These are phyloP conservation scores for Solanum gandarillasii DNA, from an alignment of 257 asterid species.

Conservation along the genomic window DNA sequence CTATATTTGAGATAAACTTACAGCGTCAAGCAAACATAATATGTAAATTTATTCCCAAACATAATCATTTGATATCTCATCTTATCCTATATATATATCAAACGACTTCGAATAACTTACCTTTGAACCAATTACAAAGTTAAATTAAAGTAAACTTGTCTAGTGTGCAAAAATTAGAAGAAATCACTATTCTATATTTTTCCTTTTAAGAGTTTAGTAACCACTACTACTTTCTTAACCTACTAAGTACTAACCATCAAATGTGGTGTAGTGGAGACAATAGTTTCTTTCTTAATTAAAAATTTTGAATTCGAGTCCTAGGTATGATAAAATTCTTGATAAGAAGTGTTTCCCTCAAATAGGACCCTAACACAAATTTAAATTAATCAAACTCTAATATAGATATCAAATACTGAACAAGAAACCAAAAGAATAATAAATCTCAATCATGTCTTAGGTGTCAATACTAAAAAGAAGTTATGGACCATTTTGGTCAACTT, in stretches of 20 bases:
- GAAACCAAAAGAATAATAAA: not conserved
- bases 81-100: not conserved
- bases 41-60: too few relatives aligned
- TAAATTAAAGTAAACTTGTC: not conserved
- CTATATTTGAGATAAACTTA: not conserved
- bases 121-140: not conserved
- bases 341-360: too few relatives aligned
- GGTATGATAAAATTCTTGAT: too few relatives aligned
- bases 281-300: too few relatives aligned
- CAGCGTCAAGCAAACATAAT: too few relatives aligned
- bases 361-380: fast-evolving
- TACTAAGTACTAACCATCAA: too few relatives aligned
- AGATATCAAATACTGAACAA: too few relatives aligned
- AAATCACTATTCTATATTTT: not conserved
- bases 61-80: not conserved
- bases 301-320: too few relatives aligned
- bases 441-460: not conserved
- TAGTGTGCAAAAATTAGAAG: not conserved
- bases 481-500: too few relatives aligned
- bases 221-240: not conserved
- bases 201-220: not conserved
- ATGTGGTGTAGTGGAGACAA: too few relatives aligned
- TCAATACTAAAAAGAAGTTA: not conserved
- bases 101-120: not conserved
- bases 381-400: too few relatives aligned